These are phyloP conservation scores for Schwanniomyces yamadae DNA, from an alignment of 805 yeast genomes.

Conservation along the genomic window DNA sequence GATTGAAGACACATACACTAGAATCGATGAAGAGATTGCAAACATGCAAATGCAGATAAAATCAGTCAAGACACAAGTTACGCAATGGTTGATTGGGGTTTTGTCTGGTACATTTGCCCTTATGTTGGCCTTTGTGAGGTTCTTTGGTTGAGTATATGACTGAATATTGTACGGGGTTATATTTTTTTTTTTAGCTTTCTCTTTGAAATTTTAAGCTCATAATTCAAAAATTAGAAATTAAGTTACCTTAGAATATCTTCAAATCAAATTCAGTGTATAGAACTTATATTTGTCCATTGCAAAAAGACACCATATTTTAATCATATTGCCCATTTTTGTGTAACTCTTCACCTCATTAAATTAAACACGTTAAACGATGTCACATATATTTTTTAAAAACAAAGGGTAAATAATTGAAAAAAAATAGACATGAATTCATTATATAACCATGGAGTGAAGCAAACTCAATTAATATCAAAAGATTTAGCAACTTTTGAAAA, in stretches of 20 bases:
- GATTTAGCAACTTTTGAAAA: constrained; percentile 69
- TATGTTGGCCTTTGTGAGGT: constrained; percentile 85
- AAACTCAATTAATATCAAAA: constrained; percentile 66
- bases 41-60: constrained; percentile 95
- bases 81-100: constrained; percentile 98
- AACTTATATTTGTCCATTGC: too few relatives aligned
- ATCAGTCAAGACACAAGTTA: constrained; percentile 90
- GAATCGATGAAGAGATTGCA: constrained; percentile 92
- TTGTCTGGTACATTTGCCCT: constrained; percentile 97
- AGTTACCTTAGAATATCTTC: too few relatives aligned
- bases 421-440: constrained; percentile 60
- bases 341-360: background rate
- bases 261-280: too few relatives aligned
- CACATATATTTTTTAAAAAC: too few relatives aligned
- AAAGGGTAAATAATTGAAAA: constrained; percentile 1
- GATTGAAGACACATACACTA: constrained; percentile 90
- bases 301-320: too few relatives aligned
- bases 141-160: constrained; percentile 63
- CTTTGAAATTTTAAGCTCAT: too few relatives aligned
- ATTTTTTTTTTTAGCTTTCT: too few relatives aligned
- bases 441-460: constrained; percentile 87
- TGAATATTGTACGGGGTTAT: too few relatives aligned
- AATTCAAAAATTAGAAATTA: too few relatives aligned
- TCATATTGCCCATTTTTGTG: constrained; percentile 4
- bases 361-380: background rate